Evolutionary conservation across 148 eudicot genomes (phyloP).

Genomic region (Vaccinium macrocarpon): DNA sequence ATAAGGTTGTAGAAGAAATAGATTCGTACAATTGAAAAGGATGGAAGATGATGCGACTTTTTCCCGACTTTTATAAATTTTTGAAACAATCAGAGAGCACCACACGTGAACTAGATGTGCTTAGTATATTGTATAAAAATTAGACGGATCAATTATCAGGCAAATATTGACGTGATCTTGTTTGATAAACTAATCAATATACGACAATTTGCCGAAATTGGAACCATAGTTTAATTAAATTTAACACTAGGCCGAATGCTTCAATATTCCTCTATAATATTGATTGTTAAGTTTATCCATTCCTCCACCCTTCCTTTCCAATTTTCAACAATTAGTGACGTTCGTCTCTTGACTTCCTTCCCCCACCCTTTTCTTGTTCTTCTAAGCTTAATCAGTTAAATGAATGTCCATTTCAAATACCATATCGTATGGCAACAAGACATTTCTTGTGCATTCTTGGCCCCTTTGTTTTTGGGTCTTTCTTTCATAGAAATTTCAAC

Average conservation of each 20-base stretch:
- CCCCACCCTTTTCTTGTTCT: background rate
- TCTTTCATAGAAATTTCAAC: background rate
- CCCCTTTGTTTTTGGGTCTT: background rate
- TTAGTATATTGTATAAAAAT: background rate
- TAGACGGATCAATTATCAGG: too few species aligned
- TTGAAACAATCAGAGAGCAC: background rate
- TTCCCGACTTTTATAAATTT: background rate
- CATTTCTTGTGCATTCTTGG: background rate
- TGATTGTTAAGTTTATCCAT: background rate
- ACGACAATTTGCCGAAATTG: background rate
- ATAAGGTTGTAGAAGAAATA: background rate
- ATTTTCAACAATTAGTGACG: slow-evolving; percentile 5
- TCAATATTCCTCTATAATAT: background rate
- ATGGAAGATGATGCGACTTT: background rate
- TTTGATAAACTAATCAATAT: background rate
- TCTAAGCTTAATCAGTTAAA: background rate
- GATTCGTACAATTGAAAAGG: background rate
- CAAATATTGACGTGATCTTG: background rate
- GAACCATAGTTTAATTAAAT: background rate
- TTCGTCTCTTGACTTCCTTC: slow-evolving; percentile 6
- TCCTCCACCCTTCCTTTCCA: background rate
- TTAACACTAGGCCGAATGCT: background rate
- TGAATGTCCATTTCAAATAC: background rate
- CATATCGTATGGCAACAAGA: background rate
- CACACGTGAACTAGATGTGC: background rate